Conservation (phyloP, 768 basidiomycete species). For the Boletus rex-veris region DNA sequence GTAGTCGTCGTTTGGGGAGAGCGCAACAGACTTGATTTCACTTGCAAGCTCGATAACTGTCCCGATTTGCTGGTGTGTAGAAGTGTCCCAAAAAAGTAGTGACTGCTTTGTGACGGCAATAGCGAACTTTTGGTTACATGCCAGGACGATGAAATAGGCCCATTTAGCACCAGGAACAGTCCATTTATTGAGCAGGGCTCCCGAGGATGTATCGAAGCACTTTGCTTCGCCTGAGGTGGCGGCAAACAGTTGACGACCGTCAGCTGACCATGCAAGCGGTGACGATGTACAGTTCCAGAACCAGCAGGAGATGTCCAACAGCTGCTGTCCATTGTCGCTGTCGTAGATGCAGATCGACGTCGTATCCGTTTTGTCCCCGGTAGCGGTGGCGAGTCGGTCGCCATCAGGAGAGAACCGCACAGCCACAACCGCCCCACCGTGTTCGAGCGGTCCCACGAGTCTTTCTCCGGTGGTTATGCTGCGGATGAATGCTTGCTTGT, state of each 20-base stretch:
- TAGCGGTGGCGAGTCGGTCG: too few relatives aligned
- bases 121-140: too few relatives aligned
- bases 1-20: background rate
- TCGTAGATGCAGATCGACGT: background rate
- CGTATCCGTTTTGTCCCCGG: background rate
- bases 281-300: background rate
- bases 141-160: too few relatives aligned
- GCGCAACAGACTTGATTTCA: fast-evolving
- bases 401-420: too few relatives aligned
- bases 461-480: background rate
- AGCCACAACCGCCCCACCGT: background rate
- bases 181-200: too few relatives aligned
- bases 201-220: background rate
- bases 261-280: background rate
- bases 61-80: background rate
- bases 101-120: fast-evolving
- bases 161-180: too few relatives aligned
- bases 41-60: background rate
- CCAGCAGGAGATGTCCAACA: background rate
- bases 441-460: background rate
- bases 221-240: background rate
- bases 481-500: background rate
- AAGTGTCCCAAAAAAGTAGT: background rate
- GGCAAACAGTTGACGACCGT: background rate
- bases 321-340: background rate